Evolutionary conservation across 805 yeast genomes (phyloP).

Genomic region (Schwanniomyces polymorphus): DNA sequence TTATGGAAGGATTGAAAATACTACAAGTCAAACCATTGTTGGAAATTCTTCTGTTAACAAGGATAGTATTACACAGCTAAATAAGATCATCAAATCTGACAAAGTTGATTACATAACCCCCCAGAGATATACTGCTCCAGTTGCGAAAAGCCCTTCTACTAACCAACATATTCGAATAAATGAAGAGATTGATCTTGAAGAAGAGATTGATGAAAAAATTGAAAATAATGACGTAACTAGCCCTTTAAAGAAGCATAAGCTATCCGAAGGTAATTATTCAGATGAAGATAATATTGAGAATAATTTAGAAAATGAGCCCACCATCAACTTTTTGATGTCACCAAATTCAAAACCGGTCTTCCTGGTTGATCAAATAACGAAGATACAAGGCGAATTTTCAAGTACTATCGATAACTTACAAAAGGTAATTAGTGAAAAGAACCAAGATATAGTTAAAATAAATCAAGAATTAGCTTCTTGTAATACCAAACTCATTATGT

Average conservation of each 20-base stretch:
- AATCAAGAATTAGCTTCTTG: constrained; percentile 15
- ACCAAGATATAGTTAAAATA: constrained; percentile 16
- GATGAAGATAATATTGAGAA: constrained; percentile 6
- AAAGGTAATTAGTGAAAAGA: constrained; percentile 10
- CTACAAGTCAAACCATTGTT: constrained; percentile 18
- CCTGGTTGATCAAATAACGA: constrained; percentile 24
- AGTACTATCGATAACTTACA: constrained; percentile 16
- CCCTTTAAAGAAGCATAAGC: constrained; percentile 19
- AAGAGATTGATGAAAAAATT: constrained; percentile 8
- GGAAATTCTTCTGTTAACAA: constrained; percentile 8
- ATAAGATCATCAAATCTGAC: constrained; percentile 11
- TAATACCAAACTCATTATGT: constrained; percentile 9
- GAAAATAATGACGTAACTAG: constrained; percentile 20
- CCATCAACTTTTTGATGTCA: constrained; percentile 28
- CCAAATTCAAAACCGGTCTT: constrained; percentile 35
- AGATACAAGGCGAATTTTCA: constrained; percentile 21
- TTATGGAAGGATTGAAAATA: constrained; percentile 17
- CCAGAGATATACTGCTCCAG: constrained; percentile 28
- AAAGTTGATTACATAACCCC: constrained; percentile 26
- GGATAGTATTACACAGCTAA: constrained; percentile 15
- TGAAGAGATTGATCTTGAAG: constrained; percentile 13
- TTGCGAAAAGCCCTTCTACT: constrained; percentile 27
- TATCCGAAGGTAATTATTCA: constrained; percentile 6
- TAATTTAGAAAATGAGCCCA: constrained; percentile 24
- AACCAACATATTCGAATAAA: constrained; percentile 22